phyloP scores from a whole-genome alignment of 1,284 basidiomycete genomes.

The Mycosarcoma mackinlayi region DNA sequence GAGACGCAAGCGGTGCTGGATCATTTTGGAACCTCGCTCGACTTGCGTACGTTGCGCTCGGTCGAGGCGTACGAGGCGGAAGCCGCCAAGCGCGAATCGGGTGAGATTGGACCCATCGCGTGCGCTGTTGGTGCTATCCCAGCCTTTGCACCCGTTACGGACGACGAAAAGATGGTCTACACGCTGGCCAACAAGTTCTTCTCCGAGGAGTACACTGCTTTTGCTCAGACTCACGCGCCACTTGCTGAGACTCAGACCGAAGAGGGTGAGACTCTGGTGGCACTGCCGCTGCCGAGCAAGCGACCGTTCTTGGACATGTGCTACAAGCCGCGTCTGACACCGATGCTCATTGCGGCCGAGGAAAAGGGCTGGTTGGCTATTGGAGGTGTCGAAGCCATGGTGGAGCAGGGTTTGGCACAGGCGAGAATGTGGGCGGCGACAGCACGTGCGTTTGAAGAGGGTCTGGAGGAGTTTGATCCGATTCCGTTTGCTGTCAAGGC shows the following conservation, averaged over 20 bases:
- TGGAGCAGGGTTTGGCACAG: conserved; percentile 69
- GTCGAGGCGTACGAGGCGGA: conserved; percentile 38
- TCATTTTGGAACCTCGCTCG: conserved; percentile 42
- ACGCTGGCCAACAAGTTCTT: conserved; percentile 56
- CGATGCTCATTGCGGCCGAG: conserved; percentile 55
- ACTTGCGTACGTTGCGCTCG: conserved; percentile 40
- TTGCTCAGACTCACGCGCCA: not conserved
- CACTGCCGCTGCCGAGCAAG: conserved; percentile 47
- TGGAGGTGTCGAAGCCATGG: conserved; percentile 68
- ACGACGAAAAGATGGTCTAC: conserved; percentile 65
- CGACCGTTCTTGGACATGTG: conserved; percentile 68
- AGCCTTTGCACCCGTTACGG: conserved; percentile 55
- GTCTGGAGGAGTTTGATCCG: conserved; percentile 31
- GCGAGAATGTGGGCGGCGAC: conserved; percentile 63
- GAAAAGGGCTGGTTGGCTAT: conserved; percentile 59
- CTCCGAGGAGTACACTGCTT: conserved; percentile 17
- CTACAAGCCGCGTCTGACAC: conserved; percentile 68
- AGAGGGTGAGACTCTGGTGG: conserved; percentile 3
- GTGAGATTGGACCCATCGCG: conserved; percentile 46
- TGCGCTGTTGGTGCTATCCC: conserved; percentile 65
- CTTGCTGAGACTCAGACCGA: not conserved
- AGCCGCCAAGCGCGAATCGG: conserved; percentile 19
- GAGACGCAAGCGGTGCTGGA: conserved; percentile 50
- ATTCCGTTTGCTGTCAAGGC: conserved; percentile 39
- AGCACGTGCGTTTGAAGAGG: conserved; percentile 35